Percentiles rank a stretch among this genome's conserved stretches.
phyloP scores from a whole-genome alignment of 2,329 filamentous ascomycete species.

The Aspergillus felis region DNA sequence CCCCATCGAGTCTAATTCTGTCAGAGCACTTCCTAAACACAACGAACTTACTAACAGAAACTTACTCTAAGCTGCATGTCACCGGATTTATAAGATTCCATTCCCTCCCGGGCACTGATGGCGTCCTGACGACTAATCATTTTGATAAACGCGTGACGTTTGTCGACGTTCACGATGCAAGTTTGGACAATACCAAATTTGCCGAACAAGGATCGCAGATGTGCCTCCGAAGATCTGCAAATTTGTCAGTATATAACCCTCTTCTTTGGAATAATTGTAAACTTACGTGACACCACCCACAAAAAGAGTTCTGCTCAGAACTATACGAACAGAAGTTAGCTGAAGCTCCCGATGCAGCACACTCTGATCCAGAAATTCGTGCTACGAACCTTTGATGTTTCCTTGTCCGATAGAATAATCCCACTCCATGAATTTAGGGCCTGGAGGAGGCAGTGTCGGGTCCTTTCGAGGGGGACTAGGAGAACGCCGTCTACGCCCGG shows the following conservation, averaged over 20 bases:
- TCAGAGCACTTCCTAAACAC: slow-evolving; percentile 18
- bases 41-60: slow-evolving; percentile 2
- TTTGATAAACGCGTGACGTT: slow-evolving; percentile 97
- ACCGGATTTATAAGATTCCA: slow-evolving; percentile 72
- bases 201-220: slow-evolving; percentile 75
- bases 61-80: slow-evolving; percentile 70
- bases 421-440: slow-evolving; percentile 73
- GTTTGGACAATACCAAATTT: slow-evolving; percentile 87
- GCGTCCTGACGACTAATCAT: slow-evolving; percentile 91
- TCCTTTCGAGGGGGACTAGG: slow-evolving; percentile 52
- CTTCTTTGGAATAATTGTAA: background rate
- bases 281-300: slow-evolving; percentile 90
- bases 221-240: slow-evolving; percentile 67
- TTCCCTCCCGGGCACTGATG: slow-evolving; percentile 75
- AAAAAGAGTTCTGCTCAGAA: slow-evolving; percentile 90
- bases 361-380: background rate
- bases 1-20: slow-evolving; percentile 79
- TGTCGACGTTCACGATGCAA: slow-evolving; percentile 97
- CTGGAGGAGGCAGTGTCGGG: slow-evolving; percentile 41
- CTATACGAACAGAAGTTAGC: slow-evolving; percentile 40
- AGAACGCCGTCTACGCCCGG: slow-evolving; percentile 63
- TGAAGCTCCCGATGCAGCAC: background rate
- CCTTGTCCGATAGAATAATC: slow-evolving; percentile 70
- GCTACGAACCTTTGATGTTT: slow-evolving; percentile 65
- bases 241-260: slow-evolving; percentile 15